phyloP scores from a whole-genome alignment of 2,329 filamentous ascomycete genomes.

The Aspergillus uvarum region DNA sequence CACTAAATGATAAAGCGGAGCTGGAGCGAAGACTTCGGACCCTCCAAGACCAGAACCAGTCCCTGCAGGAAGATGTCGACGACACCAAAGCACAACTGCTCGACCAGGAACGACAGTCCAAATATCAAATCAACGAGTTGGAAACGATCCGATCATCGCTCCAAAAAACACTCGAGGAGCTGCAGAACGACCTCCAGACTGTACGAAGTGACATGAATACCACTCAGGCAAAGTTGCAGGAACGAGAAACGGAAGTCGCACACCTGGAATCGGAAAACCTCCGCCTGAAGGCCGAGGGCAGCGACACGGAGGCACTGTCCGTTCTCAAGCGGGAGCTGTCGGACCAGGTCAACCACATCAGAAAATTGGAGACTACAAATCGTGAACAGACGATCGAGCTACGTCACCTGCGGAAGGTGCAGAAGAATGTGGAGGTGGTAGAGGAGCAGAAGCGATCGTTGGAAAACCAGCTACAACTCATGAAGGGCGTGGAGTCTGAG shows the following conservation, averaged over 20 bases:
- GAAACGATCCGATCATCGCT: conserved; percentile 61
- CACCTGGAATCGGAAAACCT: conserved; percentile 80
- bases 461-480: conserved; percentile 72
- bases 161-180: conserved; percentile 54
- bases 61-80: conserved; percentile 77
- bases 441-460: conserved; percentile 91
- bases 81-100: conserved; percentile 76
- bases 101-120: conserved; percentile 65
- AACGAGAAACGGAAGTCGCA: conserved; percentile 70
- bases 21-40: conserved; percentile 57
- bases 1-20: conserved; percentile 55
- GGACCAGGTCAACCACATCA: conserved; percentile 90
- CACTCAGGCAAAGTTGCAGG: conserved; percentile 65
- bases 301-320: conserved; percentile 79
- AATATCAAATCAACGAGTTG: conserved; percentile 59
- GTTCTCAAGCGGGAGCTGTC: conserved; percentile 85
- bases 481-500: conserved; percentile 72
- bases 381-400: conserved; percentile 77
- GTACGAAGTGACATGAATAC: conserved; percentile 57
- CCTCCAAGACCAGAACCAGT: conserved; percentile 67
- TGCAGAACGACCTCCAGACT: conserved; percentile 56
- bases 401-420: conserved; percentile 73
- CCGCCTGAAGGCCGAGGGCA: conserved; percentile 79
- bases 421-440: conserved; percentile 87
- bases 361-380: conserved; percentile 75